phyloP scores from a whole-genome alignment of 75 land plant genomes.

The Ceratopteris richardii region DNA sequence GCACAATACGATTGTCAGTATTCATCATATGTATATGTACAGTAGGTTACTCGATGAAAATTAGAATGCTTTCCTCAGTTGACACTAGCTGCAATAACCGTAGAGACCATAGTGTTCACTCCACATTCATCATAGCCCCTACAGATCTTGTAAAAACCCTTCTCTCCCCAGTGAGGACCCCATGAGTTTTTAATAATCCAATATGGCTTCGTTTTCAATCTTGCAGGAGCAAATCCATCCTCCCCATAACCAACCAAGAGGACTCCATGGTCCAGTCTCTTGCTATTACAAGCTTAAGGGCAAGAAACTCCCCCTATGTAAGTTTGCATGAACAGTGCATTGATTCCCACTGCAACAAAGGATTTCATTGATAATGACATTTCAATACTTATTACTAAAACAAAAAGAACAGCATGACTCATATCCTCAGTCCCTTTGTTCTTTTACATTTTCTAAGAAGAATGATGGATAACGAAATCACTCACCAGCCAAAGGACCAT shows the following conservation, averaged over 20 bases:
- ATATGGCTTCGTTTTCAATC: slow-evolving; percentile 26
- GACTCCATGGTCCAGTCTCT: slow-evolving; percentile 32
- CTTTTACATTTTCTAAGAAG: too few relatives aligned
- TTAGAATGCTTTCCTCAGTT: too few relatives aligned
- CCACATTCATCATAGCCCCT: slow-evolving; percentile 32
- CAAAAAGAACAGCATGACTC: too few relatives aligned
- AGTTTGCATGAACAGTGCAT: slow-evolving; percentile 44
- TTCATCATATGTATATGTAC: too few relatives aligned
- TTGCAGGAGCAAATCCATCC: slow-evolving; percentile 19
- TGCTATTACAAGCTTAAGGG: slow-evolving; percentile 28
- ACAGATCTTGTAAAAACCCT: slow-evolving; percentile 38
- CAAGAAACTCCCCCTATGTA: slow-evolving; percentile 42
- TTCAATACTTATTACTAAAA: neutral
- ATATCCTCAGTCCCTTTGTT: too few relatives aligned
- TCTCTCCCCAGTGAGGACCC: slow-evolving; percentile 41
- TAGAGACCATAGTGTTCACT: slow-evolving; percentile 36
- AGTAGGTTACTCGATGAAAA: too few relatives aligned
- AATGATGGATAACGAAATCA: too few relatives aligned
- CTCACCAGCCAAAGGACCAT: slow-evolving; percentile 58
- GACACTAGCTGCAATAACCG: slow-evolving; percentile 34
- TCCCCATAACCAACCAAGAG: slow-evolving; percentile 36
- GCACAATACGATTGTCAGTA: too few relatives aligned
- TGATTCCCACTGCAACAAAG: slow-evolving; percentile 30
- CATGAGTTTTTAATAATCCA: slow-evolving; percentile 51
- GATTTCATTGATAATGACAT: neutral